Base-by-base conservation (phyloP, 441 rosid species). In the Adansonia rubrostipa region DNA sequence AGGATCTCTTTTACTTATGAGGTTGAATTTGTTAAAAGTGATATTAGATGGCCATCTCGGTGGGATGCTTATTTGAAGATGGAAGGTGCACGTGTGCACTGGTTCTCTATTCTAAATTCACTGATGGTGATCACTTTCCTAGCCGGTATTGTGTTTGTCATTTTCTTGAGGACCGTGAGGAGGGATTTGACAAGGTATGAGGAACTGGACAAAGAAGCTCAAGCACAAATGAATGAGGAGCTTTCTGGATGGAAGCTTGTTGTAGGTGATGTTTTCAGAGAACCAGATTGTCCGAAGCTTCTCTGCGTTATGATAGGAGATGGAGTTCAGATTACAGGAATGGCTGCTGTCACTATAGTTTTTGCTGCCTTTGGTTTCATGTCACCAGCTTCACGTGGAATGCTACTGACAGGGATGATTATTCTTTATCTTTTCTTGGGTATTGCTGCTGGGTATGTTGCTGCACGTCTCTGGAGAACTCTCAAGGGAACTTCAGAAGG, bases 201-300 rank as follows among this genome's bases (percentile, higher is more conserved):
- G 88, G 99, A 96, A 57, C 80, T 93, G 74, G 99, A 95, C 87
- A 95, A 92, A 82, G 98, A 95, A 84, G 92, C 99, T 50, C 96
- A 95, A 80, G 95, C 98, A 62, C 99, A 95, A 85, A 93, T 95
- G 97, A 95, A 93, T 42, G 97, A 93, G 84, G 99, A 93, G 86
- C 94, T 95, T 57, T 95, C 99, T 57, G 98, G 98, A 36, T 93
- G 99, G 99, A 95, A 93, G 88, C 98, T 93, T 82, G 97, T 95
- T 58, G 98, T 92, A 0, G 99, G 97, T 58, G 98, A 95, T 84
- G 98, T 93, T 54, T 95, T 95, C 77, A 87, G 99, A 83, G 96
- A 90, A 82, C 99, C 99, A 66, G 91, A 89, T 20, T 71, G 84
- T 45, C 64, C 95, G 13, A 91, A 86, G 89, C 98, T 93, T 82